phyloP scores from a whole-genome alignment of 257 asterid genomes.

The Nicotiana sylvestris region DNA sequence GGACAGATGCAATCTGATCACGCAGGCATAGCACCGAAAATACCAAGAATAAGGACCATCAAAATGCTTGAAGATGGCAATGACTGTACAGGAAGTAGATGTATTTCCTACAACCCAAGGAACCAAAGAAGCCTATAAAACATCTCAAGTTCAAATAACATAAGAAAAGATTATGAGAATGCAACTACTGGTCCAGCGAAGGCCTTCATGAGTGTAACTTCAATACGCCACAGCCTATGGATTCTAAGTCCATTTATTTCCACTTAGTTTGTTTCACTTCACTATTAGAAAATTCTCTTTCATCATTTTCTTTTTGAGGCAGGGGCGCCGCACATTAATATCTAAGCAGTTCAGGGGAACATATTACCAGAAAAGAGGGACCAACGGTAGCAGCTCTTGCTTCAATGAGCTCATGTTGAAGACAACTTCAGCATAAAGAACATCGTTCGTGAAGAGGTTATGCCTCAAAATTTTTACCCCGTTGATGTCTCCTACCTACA shows the following conservation, averaged over 20 bases:
- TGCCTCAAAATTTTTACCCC: constrained; percentile 79
- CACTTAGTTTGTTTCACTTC: not conserved
- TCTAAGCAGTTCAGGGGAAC: not conserved
- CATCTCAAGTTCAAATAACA: not conserved
- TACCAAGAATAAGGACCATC: not conserved
- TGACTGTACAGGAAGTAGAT: not conserved
- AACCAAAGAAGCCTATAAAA: not conserved
- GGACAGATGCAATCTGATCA: no score
- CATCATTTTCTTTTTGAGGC: not conserved
- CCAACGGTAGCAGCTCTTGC: constrained; percentile 91
- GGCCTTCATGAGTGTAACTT: not conserved
- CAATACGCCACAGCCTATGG: not conserved
- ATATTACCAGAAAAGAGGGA: constrained; percentile 96
- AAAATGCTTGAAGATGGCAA: not conserved
- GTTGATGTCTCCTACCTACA: constrained; percentile 73
- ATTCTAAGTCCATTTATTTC: not conserved
- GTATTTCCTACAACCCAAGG: not conserved
- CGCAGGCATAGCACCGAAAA: no score
- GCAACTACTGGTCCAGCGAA: not conserved
- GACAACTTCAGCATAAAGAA: constrained; percentile 91
- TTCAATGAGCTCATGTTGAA: constrained; percentile 84
- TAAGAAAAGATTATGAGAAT: not conserved
- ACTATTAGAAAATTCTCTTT: not conserved
- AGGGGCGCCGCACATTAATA: not conserved
- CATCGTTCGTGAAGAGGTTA: constrained; percentile 95